Evolutionary conservation across 129 eudicot genomes (phyloP).

Genomic region (Erigeron canadensis): DNA sequence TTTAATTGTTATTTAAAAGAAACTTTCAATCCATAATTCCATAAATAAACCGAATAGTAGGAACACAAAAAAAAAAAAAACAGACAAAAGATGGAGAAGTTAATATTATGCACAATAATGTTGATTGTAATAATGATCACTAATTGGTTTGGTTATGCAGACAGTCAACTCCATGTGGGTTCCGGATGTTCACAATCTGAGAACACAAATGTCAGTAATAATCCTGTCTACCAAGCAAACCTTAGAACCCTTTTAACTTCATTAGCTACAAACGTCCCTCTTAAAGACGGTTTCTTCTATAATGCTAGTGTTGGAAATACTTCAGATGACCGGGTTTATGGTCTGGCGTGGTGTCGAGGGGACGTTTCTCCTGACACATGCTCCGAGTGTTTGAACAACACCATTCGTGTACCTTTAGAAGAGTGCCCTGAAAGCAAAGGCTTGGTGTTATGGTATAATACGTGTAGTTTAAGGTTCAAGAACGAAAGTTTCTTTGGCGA

Average conservation of each 20-base stretch:
- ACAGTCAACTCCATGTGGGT: neutral
- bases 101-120: slow-evolving; percentile 6
- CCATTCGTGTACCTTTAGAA: slow-evolving; percentile 8
- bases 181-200: slow-evolving; percentile 4
- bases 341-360: slow-evolving; percentile 31
- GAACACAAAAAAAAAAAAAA: no score
- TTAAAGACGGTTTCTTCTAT: slow-evolving; percentile 26
- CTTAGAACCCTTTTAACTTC: slow-evolving; percentile 10
- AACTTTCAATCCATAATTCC: no score
- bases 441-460: slow-evolving; percentile 17
- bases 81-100: slow-evolving; percentile 20
- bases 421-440: slow-evolving; percentile 26
- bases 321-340: slow-evolving; percentile 20
- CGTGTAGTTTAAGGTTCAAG: slow-evolving; percentile 28
- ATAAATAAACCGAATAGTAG: neutral
- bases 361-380: slow-evolving; percentile 27
- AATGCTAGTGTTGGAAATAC: slow-evolving; percentile 24
- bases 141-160: slow-evolving; percentile 14
- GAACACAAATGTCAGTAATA: slow-evolving; percentile 21
- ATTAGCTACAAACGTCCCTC: slow-evolving; percentile 9
- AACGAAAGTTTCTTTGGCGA: slow-evolving; percentile 26
- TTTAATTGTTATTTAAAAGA: neutral
- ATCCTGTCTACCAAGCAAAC: slow-evolving; percentile 21
- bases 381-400: slow-evolving; percentile 11
- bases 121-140: no score